These are phyloP conservation scores for Fusarium compactum DNA, from an alignment of 2,329 filamentous ascomycete genomes.

Conservation along the genomic window DNA sequence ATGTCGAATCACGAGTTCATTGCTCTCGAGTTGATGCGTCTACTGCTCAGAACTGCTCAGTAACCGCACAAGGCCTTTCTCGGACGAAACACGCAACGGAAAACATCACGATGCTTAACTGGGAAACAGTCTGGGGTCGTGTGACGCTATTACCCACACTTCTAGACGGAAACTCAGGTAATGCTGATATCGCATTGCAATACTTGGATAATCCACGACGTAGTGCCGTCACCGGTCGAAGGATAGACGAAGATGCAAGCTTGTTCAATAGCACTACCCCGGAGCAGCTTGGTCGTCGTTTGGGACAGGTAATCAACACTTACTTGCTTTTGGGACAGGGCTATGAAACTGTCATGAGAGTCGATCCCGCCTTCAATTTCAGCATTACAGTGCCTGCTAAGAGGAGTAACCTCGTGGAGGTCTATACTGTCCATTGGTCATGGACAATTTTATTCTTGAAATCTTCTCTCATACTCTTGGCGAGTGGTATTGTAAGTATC, in stretches of 20 bases:
- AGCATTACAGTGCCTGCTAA: neutral
- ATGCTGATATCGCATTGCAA: neutral
- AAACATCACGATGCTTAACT: neutral
- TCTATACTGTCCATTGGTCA: neutral
- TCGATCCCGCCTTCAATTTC: neutral
- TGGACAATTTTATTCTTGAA: slow-evolving; percentile 2
- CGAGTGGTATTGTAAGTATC: neutral
- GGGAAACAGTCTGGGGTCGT: neutral
- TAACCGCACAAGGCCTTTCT: slow-evolving; percentile 13
- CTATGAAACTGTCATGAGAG: neutral
- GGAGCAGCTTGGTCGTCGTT: neutral
- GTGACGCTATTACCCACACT: neutral
- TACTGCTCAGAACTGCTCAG: slow-evolving; percentile 8
- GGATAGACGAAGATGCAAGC: neutral
- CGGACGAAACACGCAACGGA: neutral
- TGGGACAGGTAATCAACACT: neutral
- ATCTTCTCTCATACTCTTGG: neutral
- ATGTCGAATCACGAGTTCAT: slow-evolving; percentile 21
- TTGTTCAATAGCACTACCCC: neutral
- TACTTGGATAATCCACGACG: neutral
- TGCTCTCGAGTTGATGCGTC: neutral
- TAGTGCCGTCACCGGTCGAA: neutral
- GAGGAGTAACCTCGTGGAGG: neutral
- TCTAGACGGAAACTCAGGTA: neutral
- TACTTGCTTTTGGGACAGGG: neutral